Conservation (phyloP, 305 asterid species). For the Fraxinus dipetala region DNA sequence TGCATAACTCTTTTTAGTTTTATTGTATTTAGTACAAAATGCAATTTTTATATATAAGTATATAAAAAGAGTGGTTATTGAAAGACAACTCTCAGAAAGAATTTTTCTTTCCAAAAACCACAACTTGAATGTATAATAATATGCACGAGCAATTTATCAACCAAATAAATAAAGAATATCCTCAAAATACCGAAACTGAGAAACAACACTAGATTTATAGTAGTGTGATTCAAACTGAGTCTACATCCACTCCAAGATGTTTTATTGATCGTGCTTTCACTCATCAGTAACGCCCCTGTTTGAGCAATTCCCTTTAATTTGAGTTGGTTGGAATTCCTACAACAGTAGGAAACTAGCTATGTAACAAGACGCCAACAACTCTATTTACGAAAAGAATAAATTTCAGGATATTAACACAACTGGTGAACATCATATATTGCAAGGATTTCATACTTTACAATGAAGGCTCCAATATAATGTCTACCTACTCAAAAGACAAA, state of each 20-base stretch:
- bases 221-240: not conserved
- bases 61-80: too few species aligned
- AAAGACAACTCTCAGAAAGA: too few species aligned
- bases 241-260: not conserved
- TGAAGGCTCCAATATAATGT: too few species aligned
- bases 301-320: not conserved
- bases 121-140: not conserved
- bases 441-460: not conserved
- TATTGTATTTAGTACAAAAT: not conserved
- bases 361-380: not conserved
- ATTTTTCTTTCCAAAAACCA: not conserved
- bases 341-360: not conserved
- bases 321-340: not conserved
- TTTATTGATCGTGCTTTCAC: not conserved
- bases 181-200: not conserved
- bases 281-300: not conserved
- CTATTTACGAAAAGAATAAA: not conserved
- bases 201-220: not conserved
- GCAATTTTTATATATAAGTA: too few species aligned
- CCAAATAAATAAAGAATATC: not conserved
- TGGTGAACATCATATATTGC: not conserved
- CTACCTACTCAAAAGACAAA: too few species aligned
- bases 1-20: not conserved
- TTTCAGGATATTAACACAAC: not conserved
- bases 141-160: not conserved